phyloP scores from a whole-genome alignment of 2,329 filamentous ascomycete species.

The Kalaharituber pfeilii region DNA sequence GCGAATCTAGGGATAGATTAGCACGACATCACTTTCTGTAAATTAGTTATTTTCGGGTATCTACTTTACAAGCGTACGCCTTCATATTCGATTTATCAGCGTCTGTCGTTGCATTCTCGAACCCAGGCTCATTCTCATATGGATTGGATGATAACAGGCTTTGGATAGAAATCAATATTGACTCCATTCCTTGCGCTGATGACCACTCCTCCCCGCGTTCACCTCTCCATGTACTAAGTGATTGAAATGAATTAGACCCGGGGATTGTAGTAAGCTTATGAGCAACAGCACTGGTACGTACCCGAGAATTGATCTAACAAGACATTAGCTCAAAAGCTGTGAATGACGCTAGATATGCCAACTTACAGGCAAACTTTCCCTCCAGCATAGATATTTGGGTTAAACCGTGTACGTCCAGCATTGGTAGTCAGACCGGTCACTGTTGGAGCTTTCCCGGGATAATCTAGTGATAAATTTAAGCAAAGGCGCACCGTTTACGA shows the following conservation, averaged over 20 bases:
- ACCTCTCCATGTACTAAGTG: constrained; percentile 86
- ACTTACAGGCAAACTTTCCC: constrained; percentile 85
- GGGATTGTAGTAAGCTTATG: constrained; percentile 9
- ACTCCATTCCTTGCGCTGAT: constrained; percentile 85
- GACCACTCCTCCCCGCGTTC: constrained; percentile 91
- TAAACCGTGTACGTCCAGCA: constrained; percentile 72
- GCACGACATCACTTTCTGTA: not conserved
- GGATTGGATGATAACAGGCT: constrained; percentile 88
- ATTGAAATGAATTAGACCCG: constrained; percentile 12
- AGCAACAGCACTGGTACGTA: constrained; percentile 29
- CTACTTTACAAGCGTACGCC: constrained; percentile 65
- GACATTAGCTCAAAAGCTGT: constrained; percentile 9
- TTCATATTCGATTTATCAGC: constrained; percentile 57
- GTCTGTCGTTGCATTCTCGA: constrained; percentile 52
- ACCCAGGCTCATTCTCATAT: constrained; percentile 92
- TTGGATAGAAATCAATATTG: constrained; percentile 85
- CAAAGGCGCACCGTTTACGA: not conserved
- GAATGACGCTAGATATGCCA: not conserved
- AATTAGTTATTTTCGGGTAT: not conserved
- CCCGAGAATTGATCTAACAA: constrained; percentile 65
- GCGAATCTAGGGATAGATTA: constrained; percentile 45
- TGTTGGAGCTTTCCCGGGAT: constrained; percentile 48
- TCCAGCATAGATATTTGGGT: constrained; percentile 84
- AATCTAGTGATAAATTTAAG: constrained; percentile 39
- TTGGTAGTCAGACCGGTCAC: constrained; percentile 70